Evolutionary conservation across 805 yeast genomes (phyloP).

Genomic region (Ogataea degrootiae): DNA sequence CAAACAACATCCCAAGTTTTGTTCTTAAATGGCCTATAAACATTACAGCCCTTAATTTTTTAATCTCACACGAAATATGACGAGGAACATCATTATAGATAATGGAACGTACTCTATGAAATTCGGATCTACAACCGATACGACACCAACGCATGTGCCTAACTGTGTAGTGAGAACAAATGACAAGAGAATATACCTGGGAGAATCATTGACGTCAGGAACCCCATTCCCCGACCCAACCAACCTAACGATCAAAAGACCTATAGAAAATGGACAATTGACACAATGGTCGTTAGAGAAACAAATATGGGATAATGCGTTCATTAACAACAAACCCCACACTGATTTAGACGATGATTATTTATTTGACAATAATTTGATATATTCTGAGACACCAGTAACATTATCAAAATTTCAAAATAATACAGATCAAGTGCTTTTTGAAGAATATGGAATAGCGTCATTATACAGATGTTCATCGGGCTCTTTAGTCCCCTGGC

Average conservation of each 20-base stretch:
- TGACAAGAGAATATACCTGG: slow-evolving; percentile 69
- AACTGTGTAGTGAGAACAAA: slow-evolving; percentile 72
- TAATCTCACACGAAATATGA: slow-evolving; percentile 3
- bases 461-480: slow-evolving; percentile 64
- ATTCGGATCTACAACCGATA: slow-evolving; percentile 44
- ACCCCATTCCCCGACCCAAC: slow-evolving; percentile 65
- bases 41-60: too few species aligned
- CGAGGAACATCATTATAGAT: slow-evolving; percentile 58
- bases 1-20: too few species aligned
- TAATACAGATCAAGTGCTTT: slow-evolving; percentile 84
- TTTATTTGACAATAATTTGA: slow-evolving; percentile 51
- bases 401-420: slow-evolving; percentile 77
- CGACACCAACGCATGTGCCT: slow-evolving; percentile 48
- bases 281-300: slow-evolving; percentile 89
- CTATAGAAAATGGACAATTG: slow-evolving; percentile 84
- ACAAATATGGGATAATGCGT: slow-evolving; percentile 83
- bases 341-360: slow-evolving; percentile 30
- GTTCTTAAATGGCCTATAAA: too few species aligned
- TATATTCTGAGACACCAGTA: slow-evolving; percentile 77
- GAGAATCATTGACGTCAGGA: slow-evolving; percentile 39
- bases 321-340: slow-evolving; percentile 31
- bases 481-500: slow-evolving; percentile 62
- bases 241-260: slow-evolving; percentile 69
- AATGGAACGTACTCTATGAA: slow-evolving; percentile 88
- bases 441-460: slow-evolving; percentile 87